Conservation (phyloP, 169 alveolate genomes). For the Cryptosporidium sp. region DNA sequence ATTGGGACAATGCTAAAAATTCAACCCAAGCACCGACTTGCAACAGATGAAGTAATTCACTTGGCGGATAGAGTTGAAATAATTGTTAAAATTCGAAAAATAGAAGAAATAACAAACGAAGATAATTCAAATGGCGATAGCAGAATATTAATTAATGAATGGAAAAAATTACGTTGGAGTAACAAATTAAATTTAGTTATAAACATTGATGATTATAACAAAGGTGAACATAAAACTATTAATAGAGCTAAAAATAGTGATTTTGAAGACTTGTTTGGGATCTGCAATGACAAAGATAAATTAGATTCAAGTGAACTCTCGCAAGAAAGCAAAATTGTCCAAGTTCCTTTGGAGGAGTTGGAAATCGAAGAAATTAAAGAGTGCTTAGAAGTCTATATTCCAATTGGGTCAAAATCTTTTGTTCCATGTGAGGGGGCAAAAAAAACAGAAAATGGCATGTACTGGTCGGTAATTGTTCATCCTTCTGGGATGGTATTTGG, state of each 20-base stretch:
- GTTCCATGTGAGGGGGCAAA: conserved; percentile 60
- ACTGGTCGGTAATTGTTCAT: conserved; percentile 70
- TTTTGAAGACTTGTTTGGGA: neutral
- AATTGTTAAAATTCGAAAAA: conserved; percentile 26
- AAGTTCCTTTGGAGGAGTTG: conserved; percentile 23
- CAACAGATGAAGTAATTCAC: conserved; percentile 49
- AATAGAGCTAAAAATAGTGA: neutral
- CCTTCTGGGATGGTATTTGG: conserved; percentile 76
- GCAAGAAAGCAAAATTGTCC: neutral
- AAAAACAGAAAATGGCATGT: conserved; percentile 50
- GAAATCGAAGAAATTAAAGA: conserved; percentile 61
- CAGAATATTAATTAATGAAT: conserved; percentile 12
- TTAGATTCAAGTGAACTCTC: neutral
- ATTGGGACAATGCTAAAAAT: conserved; percentile 88
- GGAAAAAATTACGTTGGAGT: conserved; percentile 75
- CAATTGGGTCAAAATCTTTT: neutral
- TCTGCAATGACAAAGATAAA: neutral
- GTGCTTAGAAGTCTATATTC: conserved; percentile 60
- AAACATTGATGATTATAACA: conserved; percentile 34
- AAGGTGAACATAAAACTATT: neutral
- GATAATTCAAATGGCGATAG: conserved; percentile 7
- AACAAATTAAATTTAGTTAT: conserved; percentile 41
- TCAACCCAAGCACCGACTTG: conserved; percentile 38
- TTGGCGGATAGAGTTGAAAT: conserved; percentile 66
- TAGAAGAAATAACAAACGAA: conserved; percentile 14